Evolutionary conservation across 345 rosid species (phyloP).

Genomic region (Viola odorata): DNA sequence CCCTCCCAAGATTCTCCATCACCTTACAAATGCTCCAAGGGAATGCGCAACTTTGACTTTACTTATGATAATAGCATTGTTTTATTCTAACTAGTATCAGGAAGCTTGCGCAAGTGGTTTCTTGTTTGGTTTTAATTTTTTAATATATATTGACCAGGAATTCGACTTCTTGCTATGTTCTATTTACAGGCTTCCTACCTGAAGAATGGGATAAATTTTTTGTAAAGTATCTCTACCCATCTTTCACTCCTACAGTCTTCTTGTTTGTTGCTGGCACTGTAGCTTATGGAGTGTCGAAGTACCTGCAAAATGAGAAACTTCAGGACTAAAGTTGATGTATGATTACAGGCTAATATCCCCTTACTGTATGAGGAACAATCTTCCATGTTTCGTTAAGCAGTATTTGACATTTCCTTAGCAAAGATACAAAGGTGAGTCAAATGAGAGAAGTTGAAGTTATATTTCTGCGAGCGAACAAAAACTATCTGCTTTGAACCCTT

Average conservation of each 20-base stretch:
- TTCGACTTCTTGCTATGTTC: constrained; percentile 3
- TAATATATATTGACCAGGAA: too few relatives aligned
- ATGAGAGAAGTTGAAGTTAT: background rate
- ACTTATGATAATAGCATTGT: too few relatives aligned
- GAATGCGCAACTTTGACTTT: background rate
- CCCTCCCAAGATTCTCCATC: background rate
- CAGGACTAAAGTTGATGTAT: constrained; percentile 43
- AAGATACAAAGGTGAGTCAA: background rate
- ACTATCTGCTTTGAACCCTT: background rate
- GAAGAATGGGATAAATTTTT: constrained; percentile 75
- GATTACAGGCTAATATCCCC: constrained; percentile 1
- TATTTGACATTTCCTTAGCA: background rate
- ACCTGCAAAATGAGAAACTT: constrained; percentile 70
- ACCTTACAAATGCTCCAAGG: background rate
- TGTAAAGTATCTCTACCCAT: constrained; percentile 79
- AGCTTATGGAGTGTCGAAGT: constrained; percentile 67
- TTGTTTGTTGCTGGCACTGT: constrained; percentile 77
- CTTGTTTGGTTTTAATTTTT: too few relatives aligned
- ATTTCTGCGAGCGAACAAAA: background rate
- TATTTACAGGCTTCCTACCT: constrained; percentile 65
- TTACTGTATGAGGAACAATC: constrained; percentile 6
- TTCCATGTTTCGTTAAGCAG: background rate
- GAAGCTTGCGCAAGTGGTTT: too few relatives aligned
- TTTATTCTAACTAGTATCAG: too few relatives aligned
- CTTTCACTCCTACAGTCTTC: constrained; percentile 71